A percentile compares a stretch with the other conserved stretches of the same genome.
These are phyloP conservation scores for Spiromastix sp. DNA, from an alignment of 2,329 filamentous ascomycete genomes.

Conservation along the genomic window DNA sequence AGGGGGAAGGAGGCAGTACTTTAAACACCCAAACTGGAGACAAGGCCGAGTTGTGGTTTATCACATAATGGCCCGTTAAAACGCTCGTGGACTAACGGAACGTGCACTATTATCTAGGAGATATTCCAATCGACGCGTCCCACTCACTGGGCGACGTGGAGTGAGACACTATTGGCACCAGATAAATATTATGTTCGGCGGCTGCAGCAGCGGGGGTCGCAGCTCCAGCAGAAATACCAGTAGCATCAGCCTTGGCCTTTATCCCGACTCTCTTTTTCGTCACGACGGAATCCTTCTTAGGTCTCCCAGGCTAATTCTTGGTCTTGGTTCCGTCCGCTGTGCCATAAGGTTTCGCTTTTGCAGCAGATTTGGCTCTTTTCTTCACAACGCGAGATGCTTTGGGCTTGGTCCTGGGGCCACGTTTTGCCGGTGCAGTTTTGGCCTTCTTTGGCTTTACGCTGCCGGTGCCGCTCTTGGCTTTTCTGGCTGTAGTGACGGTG, in stretches of 20 bases:
- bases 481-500: background rate
- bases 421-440: background rate
- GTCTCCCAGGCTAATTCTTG: background rate
- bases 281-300: background rate
- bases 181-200: no score
- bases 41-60: no score
- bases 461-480: background rate
- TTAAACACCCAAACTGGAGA: no score
- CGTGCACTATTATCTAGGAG: no score
- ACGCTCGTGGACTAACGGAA: no score
- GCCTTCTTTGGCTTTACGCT: background rate
- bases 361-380: no score
- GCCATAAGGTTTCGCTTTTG: no score
- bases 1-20: no score
- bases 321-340: slow-evolving; percentile 2
- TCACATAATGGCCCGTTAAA: no score
- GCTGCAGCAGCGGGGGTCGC: background rate
- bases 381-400: background rate
- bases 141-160: no score
- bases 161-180: no score
- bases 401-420: slow-evolving; percentile 1
- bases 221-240: background rate
- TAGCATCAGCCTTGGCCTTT: background rate
- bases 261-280: background rate
- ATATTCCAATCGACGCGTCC: no score